Evolutionary conservation across 148 eudicot species (phyloP).

Genomic region (Spergularia bocconei): DNA sequence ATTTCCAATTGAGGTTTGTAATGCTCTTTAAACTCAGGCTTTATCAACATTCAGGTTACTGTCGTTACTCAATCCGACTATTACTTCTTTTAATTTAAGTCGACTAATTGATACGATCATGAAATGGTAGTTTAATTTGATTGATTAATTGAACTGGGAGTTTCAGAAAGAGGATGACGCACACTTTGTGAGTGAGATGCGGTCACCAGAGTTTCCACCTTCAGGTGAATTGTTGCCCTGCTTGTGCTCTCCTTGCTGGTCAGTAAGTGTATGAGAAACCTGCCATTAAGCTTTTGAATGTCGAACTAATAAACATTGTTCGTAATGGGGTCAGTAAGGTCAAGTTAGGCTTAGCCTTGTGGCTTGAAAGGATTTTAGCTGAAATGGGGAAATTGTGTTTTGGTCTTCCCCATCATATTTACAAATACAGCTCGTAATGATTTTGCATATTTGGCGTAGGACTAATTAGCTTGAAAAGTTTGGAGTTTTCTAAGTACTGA

Average conservation of each 20-base stretch:
- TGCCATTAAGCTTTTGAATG: neutral
- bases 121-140: too few species aligned
- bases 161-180: too few species aligned
- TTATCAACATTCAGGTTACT: too few species aligned
- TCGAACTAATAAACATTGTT: neutral
- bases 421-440: too few species aligned
- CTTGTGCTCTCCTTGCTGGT: slow-evolving; percentile 51
- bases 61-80: too few species aligned
- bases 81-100: too few species aligned
- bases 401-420: neutral
- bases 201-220: slow-evolving; percentile 59
- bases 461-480: slow-evolving; percentile 58
- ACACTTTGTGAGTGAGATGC: slow-evolving; percentile 56
- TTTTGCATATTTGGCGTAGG: slow-evolving; percentile 42
- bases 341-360: neutral
- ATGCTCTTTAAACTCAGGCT: too few species aligned
- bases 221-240: slow-evolving; percentile 54
- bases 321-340: neutral
- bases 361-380: neutral
- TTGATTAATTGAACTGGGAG: too few species aligned
- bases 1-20: too few species aligned
- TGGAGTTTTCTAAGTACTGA: too few species aligned
- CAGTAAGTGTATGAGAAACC: slow-evolving; percentile 51
- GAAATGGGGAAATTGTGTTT: neutral
- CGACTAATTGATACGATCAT: too few species aligned